Conservation (phyloP, 1,284 basidiomycete genomes). For the Anthracocystis panici-leucophaei region DNA sequence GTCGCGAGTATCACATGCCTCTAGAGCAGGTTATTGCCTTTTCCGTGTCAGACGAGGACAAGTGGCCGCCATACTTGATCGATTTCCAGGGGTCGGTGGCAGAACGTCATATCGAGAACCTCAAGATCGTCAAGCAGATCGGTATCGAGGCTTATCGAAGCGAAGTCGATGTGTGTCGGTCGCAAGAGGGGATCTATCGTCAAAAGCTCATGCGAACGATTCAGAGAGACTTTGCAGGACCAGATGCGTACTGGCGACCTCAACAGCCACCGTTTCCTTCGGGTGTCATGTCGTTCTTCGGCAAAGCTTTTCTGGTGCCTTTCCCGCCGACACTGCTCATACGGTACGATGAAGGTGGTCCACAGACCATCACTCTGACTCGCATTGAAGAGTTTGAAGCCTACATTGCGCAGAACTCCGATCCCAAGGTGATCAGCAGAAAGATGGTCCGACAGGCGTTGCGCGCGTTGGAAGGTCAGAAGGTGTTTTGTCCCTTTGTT, state of each 20-base stretch:
- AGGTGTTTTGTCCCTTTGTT: slow-evolving; percentile 77
- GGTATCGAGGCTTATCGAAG: slow-evolving; percentile 41
- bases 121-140: slow-evolving; percentile 75
- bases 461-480: slow-evolving; percentile 78
- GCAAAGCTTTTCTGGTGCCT: slow-evolving; percentile 81
- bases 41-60: slow-evolving; percentile 74
- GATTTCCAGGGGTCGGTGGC: slow-evolving; percentile 78
- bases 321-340: slow-evolving; percentile 79
- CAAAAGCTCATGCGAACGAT: slow-evolving; percentile 52
- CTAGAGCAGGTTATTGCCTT: slow-evolving; percentile 76
- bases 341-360: slow-evolving; percentile 76
- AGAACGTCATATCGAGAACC: slow-evolving; percentile 82
- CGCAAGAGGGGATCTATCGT: slow-evolving; percentile 28
- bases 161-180: slow-evolving; percentile 44
- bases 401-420: slow-evolving; percentile 78
- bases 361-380: slow-evolving; percentile 72
- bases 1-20: slow-evolving; percentile 76
- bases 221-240: slow-evolving; percentile 58
- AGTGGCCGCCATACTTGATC: slow-evolving; percentile 80
- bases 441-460: slow-evolving; percentile 78
- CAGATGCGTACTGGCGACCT: slow-evolving; percentile 58
- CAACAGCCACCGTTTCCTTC: slow-evolving; percentile 47
- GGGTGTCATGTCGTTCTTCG: slow-evolving; percentile 59
- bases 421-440: slow-evolving; percentile 73
- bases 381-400: slow-evolving; percentile 74